phyloP scores from a whole-genome alignment of 805 yeast genomes.

The Wickerhamiella siamensis region DNA sequence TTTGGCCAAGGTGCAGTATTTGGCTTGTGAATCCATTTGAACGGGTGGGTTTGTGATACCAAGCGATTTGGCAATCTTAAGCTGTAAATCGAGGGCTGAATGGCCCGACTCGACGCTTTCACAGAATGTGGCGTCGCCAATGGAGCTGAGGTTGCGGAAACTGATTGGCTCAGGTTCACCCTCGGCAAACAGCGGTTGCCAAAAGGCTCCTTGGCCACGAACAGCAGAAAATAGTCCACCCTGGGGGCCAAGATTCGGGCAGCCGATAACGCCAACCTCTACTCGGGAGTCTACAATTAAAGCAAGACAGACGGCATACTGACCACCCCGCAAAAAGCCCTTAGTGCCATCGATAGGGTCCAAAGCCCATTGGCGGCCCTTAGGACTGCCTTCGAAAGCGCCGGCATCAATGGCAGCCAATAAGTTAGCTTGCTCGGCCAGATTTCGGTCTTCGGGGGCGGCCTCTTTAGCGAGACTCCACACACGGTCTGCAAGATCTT shows the following conservation, averaged over 20 bases:
- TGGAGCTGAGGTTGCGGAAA: slow-evolving; percentile 37
- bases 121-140: slow-evolving; percentile 48
- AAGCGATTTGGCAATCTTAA: slow-evolving; percentile 49
- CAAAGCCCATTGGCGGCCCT: slow-evolving; percentile 87
- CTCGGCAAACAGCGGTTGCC: slow-evolving; percentile 27
- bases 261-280: slow-evolving; percentile 84
- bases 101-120: slow-evolving; percentile 96
- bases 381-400: slow-evolving; percentile 58
- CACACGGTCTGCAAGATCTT: slow-evolving; percentile 38
- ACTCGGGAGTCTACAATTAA: slow-evolving; percentile 75
- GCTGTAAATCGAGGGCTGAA: slow-evolving; percentile 79
- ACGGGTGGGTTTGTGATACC: slow-evolving; percentile 45
- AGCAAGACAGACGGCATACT: slow-evolving; percentile 91
- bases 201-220: slow-evolving; percentile 51
- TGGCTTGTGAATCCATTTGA: slow-evolving; percentile 89
- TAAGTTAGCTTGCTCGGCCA: slow-evolving; percentile 33
- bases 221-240: slow-evolving; percentile 74
- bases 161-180: slow-evolving; percentile 27
- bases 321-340: slow-evolving; percentile 92
- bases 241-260: slow-evolving; percentile 64
- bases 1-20: slow-evolving; percentile 77
- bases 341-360: slow-evolving; percentile 98
- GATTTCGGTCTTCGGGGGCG: slow-evolving; percentile 25
- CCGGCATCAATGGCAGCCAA: slow-evolving; percentile 65
- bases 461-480: slow-evolving; percentile 43